A percentile compares a stretch with the other conserved stretches of the same genome.
Evolutionary conservation across 2,329 filamentous ascomycete species (phyloP).

Genomic region (Calonectria pseudoreteaudii): DNA sequence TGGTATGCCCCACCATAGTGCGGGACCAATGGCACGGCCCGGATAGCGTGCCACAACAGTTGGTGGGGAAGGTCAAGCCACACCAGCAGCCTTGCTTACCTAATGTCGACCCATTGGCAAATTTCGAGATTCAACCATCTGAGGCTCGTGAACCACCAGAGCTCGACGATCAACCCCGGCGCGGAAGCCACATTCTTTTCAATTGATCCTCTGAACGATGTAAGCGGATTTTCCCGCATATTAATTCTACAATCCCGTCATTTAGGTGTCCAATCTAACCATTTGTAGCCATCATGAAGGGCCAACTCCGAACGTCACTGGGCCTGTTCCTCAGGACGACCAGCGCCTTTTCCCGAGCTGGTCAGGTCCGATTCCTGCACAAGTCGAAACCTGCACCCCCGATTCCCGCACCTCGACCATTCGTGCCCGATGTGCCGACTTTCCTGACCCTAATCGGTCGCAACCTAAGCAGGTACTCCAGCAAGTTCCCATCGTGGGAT

Average conservation of each 20-base stretch:
- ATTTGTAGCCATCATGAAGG: constrained; percentile 45
- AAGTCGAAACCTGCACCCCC: constrained; percentile 52
- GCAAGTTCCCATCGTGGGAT: constrained; percentile 92
- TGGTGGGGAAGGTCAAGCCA: constrained; percentile 1
- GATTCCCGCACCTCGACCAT: constrained; percentile 80
- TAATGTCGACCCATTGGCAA: constrained; percentile 43
- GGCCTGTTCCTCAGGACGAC: constrained; percentile 46
- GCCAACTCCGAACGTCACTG: constrained; percentile 47
- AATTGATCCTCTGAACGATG: constrained; percentile 38
- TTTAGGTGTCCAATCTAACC: constrained; percentile 22
- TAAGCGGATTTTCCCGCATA: constrained; percentile 14
- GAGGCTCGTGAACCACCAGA: constrained; percentile 29
- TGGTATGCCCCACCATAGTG: constrained; percentile 29
- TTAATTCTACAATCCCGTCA: neutral
- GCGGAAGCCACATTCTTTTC: constrained; percentile 32
- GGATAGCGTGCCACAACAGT: constrained; percentile 29
- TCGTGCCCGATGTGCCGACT: constrained; percentile 85
- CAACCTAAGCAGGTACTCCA: constrained; percentile 81
- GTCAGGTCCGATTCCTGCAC: constrained; percentile 58
- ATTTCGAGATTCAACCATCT: constrained; percentile 43
- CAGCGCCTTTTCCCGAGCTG: constrained; percentile 46
- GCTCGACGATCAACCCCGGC: constrained; percentile 32
- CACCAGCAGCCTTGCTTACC: constrained; percentile 47
- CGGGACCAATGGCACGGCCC: constrained; percentile 24
- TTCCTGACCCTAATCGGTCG: constrained; percentile 95